These are phyloP conservation scores for Skeletonema grethae DNA, from an alignment of 108 stramenopile genomes.

Conservation along the genomic window DNA sequence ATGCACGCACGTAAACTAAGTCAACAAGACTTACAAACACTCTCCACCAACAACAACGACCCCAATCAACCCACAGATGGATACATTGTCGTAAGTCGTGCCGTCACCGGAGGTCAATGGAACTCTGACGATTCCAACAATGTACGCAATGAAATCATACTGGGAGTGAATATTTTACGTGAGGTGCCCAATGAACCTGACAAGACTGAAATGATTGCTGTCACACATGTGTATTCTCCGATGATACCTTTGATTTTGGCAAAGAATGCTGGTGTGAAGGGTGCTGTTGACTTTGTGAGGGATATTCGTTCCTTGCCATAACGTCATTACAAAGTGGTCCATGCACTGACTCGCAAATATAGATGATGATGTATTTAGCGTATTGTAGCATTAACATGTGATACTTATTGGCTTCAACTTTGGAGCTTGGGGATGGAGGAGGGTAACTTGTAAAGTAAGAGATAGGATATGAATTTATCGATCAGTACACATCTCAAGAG, in stretches of 20 bases:
- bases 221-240: slow-evolving; percentile 84
- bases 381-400: too few relatives aligned
- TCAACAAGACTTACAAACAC: slow-evolving; percentile 25
- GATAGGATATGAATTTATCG: too few relatives aligned
- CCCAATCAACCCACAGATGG: slow-evolving; percentile 29
- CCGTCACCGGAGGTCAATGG: slow-evolving; percentile 51
- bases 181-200: slow-evolving; percentile 55
- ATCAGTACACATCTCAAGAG: too few relatives aligned
- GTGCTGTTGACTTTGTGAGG: slow-evolving; percentile 80
- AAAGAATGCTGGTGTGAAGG: slow-evolving; percentile 69
- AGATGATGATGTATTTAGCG: too few relatives aligned
- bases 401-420: too few relatives aligned
- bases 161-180: slow-evolving; percentile 83
- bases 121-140: slow-evolving; percentile 7
- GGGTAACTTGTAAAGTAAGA: too few relatives aligned
- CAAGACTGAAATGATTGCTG: slow-evolving; percentile 69
- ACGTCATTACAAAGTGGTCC: too few relatives aligned
- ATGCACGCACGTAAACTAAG: slow-evolving; percentile 70
- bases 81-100: slow-evolving; percentile 86
- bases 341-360: too few relatives aligned
- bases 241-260: slow-evolving; percentile 75
- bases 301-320: slow-evolving; percentile 66
- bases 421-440: too few relatives aligned
- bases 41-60: background rate
- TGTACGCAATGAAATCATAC: slow-evolving; percentile 71